phyloP scores from a whole-genome alignment of 768 basidiomycete species.

The Hydnum rufescens region DNA sequence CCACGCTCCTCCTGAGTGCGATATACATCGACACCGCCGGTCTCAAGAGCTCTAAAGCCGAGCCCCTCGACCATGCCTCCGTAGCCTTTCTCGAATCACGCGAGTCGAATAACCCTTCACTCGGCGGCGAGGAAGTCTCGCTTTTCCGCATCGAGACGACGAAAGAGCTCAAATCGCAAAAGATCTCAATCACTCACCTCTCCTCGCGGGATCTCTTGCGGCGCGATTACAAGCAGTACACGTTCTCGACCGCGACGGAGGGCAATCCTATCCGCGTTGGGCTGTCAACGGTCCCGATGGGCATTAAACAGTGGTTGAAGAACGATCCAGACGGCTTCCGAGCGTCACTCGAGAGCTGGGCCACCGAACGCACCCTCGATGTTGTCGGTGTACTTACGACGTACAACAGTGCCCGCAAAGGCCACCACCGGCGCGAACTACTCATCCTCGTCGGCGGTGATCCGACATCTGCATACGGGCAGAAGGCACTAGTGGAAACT shows the following conservation, averaged over 20 bases:
- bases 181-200: slow-evolving; percentile 47
- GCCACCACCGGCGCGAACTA: slow-evolving; percentile 15
- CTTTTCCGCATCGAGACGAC: slow-evolving; percentile 31
- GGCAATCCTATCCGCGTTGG: slow-evolving; percentile 37
- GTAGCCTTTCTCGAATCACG: slow-evolving; percentile 30
- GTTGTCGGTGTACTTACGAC: slow-evolving; percentile 67
- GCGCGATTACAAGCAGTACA: slow-evolving; percentile 91
- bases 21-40: slow-evolving; percentile 79
- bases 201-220: slow-evolving; percentile 59
- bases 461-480: neutral
- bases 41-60: slow-evolving; percentile 65
- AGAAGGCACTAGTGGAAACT: slow-evolving; percentile 8
- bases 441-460: slow-evolving; percentile 9
- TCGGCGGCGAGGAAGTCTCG: slow-evolving; percentile 21
- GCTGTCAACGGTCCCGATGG: slow-evolving; percentile 62
- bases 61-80: slow-evolving; percentile 39
- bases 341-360: slow-evolving; percentile 31
- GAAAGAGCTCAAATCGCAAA: slow-evolving; percentile 31
- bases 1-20: slow-evolving; percentile 57
- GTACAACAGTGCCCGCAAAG: slow-evolving; percentile 26
- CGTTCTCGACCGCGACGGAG: slow-evolving; percentile 24
- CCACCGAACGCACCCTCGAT: slow-evolving; percentile 40
- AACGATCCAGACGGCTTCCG: slow-evolving; percentile 24
- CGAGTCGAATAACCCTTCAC: neutral
- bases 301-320: slow-evolving; percentile 35